phyloP scores from a whole-genome alignment of 2,329 filamentous ascomycete genomes.

The Emergomyces pasteurianus region DNA sequence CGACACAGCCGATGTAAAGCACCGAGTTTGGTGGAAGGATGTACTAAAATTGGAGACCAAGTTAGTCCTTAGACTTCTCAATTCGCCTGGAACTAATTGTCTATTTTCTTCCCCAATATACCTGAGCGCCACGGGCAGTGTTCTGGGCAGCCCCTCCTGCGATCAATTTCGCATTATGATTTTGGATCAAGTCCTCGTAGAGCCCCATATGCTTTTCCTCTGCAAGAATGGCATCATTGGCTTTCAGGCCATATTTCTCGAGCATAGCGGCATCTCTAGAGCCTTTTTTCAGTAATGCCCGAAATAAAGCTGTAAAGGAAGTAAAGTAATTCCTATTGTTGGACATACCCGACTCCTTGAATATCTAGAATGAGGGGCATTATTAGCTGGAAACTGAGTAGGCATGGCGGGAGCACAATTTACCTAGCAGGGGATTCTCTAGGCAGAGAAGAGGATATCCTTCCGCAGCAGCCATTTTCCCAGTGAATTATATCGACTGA shows the following conservation, averaged over 20 bases:
- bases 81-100: not conserved
- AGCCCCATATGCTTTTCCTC: constrained; percentile 80
- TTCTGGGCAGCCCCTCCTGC: constrained; percentile 96
- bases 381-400: constrained; percentile 13
- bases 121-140: constrained; percentile 83
- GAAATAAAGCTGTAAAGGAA: constrained; percentile 2
- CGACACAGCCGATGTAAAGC: constrained; percentile 86
- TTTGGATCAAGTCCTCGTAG: constrained; percentile 87
- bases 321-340: not conserved
- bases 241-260: constrained; percentile 84
- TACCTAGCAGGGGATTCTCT: constrained; percentile 95
- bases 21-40: constrained; percentile 81
- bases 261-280: constrained; percentile 73
- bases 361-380: constrained; percentile 52
- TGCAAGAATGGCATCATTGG: constrained; percentile 94
- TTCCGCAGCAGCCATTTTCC: constrained; percentile 59
- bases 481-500: not conserved
- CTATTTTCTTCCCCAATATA: constrained; percentile 19
- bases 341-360: constrained; percentile 58
- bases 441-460: constrained; percentile 84
- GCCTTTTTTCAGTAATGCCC: constrained; percentile 16
- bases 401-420: constrained; percentile 18
- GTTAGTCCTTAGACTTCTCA: not conserved
- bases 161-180: constrained; percentile 87
- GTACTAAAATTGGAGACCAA: constrained; percentile 45